Conservation (phyloP, 2,329 filamentous ascomycete species). For the Neonectria ditissima region DNA sequence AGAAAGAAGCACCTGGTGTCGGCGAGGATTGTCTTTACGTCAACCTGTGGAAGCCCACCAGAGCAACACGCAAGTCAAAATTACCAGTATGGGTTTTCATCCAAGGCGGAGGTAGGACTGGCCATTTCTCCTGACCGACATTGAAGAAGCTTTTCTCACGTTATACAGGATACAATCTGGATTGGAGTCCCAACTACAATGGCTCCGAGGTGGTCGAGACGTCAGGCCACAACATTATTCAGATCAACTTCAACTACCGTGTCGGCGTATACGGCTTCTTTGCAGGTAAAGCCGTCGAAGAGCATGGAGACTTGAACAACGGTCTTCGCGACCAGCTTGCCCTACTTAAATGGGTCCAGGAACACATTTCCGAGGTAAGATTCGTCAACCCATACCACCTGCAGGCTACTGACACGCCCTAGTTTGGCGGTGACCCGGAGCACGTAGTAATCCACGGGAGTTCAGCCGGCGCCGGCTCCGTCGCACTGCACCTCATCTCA, state of each 20-base stretch:
- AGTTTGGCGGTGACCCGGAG: constrained; percentile 8
- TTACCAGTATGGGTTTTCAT: constrained; percentile 14
- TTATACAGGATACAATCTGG: not conserved
- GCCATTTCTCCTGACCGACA: not conserved
- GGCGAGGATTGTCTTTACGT: constrained; percentile 15
- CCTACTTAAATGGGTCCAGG: constrained; percentile 3
- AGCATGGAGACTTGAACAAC: constrained; percentile 9
- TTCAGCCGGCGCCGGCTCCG: constrained; percentile 1
- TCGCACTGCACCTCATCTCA: constrained; percentile 1
- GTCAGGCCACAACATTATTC: constrained; percentile 3
- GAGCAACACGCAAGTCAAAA: constrained; percentile 3
- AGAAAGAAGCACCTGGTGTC: not conserved
- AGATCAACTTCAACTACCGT: constrained; percentile 15
- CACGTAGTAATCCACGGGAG: constrained; percentile 13
- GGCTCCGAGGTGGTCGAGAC: constrained; percentile 4
- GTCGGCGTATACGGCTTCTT: constrained; percentile 15
- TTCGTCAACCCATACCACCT: not conserved
- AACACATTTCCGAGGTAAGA: constrained; percentile 7
- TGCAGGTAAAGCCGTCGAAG: not conserved
- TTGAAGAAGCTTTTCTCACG: not conserved
- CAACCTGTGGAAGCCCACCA: constrained; percentile 5
- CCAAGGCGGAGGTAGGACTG: not conserved
- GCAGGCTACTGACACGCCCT: not conserved
- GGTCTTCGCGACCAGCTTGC: constrained; percentile 8
- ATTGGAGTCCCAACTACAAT: constrained; percentile 8